Evolutionary conservation across 2,329 filamentous ascomycete species (phyloP), one percentile per base, ranked within the genome.

Genomic region (Penicillium sp.): DNA sequence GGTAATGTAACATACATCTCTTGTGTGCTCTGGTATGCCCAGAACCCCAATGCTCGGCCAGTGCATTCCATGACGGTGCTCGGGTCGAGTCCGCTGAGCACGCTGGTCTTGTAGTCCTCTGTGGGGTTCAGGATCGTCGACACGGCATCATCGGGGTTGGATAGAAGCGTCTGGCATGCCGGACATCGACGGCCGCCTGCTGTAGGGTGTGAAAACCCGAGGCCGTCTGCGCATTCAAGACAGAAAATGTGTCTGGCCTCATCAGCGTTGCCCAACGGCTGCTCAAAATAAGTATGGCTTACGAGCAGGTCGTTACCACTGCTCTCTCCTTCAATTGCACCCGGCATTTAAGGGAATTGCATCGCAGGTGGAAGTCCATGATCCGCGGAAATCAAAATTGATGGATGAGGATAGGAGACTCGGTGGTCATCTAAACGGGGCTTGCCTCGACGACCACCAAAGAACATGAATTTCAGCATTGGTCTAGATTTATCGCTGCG

Each of bases 221-320:
- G 77, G 4, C 70, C 75, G 31, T 85, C 79, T 24, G 88, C 86
- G 64, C 92, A 97, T 16, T 82, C 76, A 2, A 85, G 71, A 67
- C 92, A 96, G 73, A 95, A 95, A 38, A 95, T 86, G 71, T 96
- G 92, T 56, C 91, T 91, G 48, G 5, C 31, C 8, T 30, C 11
- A 28, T 64, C 36, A 63, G 58, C 51, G 20, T 7, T 30, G 20
- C 43, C 9, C 14, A 14, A 28, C 6, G 30, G n/a, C 24, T 39
- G 38, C 5, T 11, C 8, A 14, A 16, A 4, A 2, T 27, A 7
- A 1, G 14, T 22, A 4, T 4, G 25, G 69, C 76, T 61, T 68
- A 89, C 90, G 88, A 90, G 82, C 92, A 97, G 13, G 89, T 94
- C 4, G 92, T 96, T 30, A 96, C 90, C 1, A 96, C 80, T 10